Evolutionary conservation across 2,329 filamentous ascomycete species (phyloP).

Genomic region (Penicillium sp.): DNA sequence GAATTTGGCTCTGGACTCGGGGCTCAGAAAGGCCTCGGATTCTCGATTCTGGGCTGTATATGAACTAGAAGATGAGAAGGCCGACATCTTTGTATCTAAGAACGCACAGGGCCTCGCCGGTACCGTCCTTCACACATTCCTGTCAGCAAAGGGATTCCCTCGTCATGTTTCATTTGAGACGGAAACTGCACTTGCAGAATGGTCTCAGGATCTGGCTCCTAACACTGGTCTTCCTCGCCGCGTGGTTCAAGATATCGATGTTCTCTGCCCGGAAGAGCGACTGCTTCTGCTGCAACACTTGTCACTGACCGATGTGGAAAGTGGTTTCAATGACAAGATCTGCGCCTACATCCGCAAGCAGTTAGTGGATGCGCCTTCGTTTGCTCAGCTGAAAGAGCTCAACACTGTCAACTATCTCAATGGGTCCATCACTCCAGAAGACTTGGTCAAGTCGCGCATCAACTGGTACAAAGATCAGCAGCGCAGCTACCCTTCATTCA

Average conservation of each 20-base stretch:
- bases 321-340: conserved; percentile 28
- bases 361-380: conserved; percentile 38
- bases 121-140: conserved; percentile 45
- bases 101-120: conserved; percentile 42
- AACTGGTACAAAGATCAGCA: conserved; percentile 42
- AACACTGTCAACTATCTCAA: conserved; percentile 41
- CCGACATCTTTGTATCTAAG: conserved; percentile 44
- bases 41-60: conserved; percentile 43
- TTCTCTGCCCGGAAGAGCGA: conserved; percentile 41
- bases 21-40: conserved; percentile 36
- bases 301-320: conserved; percentile 27
- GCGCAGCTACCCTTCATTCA: conserved; percentile 33
- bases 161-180: conserved; percentile 39
- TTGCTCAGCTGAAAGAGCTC: conserved; percentile 39
- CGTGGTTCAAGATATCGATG: conserved; percentile 41
- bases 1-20: conserved; percentile 40
- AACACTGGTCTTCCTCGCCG: conserved; percentile 35
- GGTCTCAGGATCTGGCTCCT: conserved; percentile 30
- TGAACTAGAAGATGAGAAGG: conserved; percentile 27
- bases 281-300: conserved; percentile 40
- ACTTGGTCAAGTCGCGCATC: conserved; percentile 39
- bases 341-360: conserved; percentile 32
- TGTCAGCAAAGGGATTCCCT: conserved; percentile 40
- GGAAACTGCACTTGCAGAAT: conserved; percentile 38
- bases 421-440: conserved; percentile 34